phyloP scores from a whole-genome alignment of 2,329 filamentous ascomycete genomes.

The Fusarium burgessii region DNA sequence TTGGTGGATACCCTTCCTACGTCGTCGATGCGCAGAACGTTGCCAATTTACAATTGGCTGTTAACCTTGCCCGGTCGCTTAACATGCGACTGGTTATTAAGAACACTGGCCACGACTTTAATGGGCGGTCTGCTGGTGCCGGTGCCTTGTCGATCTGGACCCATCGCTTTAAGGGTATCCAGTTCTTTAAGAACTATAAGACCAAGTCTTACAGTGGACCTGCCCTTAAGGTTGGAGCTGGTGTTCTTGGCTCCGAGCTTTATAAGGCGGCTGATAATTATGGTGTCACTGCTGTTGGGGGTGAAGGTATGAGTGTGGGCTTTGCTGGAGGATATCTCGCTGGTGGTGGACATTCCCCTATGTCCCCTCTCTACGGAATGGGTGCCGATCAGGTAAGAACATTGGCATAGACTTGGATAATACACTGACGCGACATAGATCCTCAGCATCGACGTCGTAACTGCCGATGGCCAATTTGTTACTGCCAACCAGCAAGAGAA shows the following conservation, averaged over 20 bases:
- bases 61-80: conserved; percentile 59
- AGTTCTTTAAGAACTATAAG: conserved; percentile 39
- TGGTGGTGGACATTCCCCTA: conserved; percentile 39
- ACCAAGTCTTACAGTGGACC: conserved; percentile 54
- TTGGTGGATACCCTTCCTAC: conserved; percentile 58
- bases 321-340: conserved; percentile 40
- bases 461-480: conserved; percentile 35
- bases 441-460: conserved; percentile 36
- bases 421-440: conserved; percentile 5
- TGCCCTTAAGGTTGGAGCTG: conserved; percentile 67
- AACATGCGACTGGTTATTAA: conserved; percentile 61
- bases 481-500: conserved; percentile 30
- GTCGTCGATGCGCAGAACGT: conserved; percentile 57
- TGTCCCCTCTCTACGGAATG: conserved; percentile 36
- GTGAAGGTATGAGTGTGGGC: conserved; percentile 57
- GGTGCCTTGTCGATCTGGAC: conserved; percentile 69
- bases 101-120: conserved; percentile 63
- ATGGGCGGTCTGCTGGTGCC: conserved; percentile 67
- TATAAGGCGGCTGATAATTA: conserved; percentile 63
- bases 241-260: conserved; percentile 64
- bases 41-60: conserved; percentile 58
- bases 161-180: conserved; percentile 62
- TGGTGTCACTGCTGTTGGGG: conserved; percentile 63
- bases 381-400: conserved; percentile 36
- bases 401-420: background rate